Base-by-base conservation (phyloP, 108 stramenopile genomes). In the Licmophora abbreviata region DNA sequence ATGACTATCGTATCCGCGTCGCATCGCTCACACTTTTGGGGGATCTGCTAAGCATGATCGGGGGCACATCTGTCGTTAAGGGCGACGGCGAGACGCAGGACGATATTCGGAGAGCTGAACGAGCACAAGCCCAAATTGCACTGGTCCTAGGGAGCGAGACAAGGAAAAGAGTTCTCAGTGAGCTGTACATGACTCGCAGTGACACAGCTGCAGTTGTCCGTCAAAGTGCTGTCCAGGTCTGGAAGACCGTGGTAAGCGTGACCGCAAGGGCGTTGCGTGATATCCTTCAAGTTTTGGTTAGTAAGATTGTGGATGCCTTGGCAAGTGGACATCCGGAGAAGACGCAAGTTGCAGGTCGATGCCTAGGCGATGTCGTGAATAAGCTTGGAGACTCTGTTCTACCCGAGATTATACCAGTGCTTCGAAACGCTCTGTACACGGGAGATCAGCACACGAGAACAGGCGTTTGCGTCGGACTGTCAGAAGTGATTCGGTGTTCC, bases 351-450 rank as follows among this genome's bases (percentile, higher is more conserved):
- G 97, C 97, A 11, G 95, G 95, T 15, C 83, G 88, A 23, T 93
- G 93, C 47, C 69, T 99, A 11, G 99, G 99, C 1, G 97, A 99
- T 46, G 73, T 99, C 44, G 96, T 98, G 44, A 60, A 66, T 42
- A 98, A 97, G 66, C 92, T 99, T 22, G 96, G 97, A 6, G 99
- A 99, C 49, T 77, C 88, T 58, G 94, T 99, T 8, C 66, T 99
- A 31, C 93, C 95, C 18, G 76, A 94, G 54, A 79, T 99, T 22
- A 82, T 99, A 35, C 99, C 97, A 21, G 83, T 95, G 32, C 62
- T 99, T 24, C 76, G 87, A 30, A 79, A 91, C 36, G 74, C 93
- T 38, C 79, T 99, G 22, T 69, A 81, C 42, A 58, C 59, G 6
- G 95, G 90, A 40, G 90, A 95, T 52, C 69, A 59, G 14, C 64